Evolutionary conservation across 805 yeast genomes (phyloP), one percentile per base, ranked within the genome.

Genomic region (Candida insectorum): DNA sequence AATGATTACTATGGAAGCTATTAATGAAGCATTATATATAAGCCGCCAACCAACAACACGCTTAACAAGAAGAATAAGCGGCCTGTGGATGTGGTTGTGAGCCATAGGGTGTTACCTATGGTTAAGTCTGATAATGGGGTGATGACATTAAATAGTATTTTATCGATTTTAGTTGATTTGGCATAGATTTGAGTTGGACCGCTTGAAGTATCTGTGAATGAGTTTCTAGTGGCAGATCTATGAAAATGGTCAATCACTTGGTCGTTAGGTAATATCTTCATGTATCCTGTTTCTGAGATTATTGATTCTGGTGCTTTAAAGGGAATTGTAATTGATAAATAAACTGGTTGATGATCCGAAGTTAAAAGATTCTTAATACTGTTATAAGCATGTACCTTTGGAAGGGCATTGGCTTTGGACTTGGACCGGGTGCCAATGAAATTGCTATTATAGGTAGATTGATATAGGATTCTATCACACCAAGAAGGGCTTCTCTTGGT

Each of bases 341-440:
- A 73, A 1, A 88, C 96, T 0, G 96, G 95, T 30, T 75, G 74
- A 56, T 88, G 97, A 55, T 88, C 97, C 0, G 95, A 84, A 16
- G 68, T 61, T 4, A 59, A 56, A 24, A 81, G 56, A 0, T 62
- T 52, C 1, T 62, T 52, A 1, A 84, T 44, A 5, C 84, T 66
- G 18, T 58, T 47, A 55, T 87, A 87, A 3, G 52, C 49, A 10
- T 56, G 43, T 1, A 76, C 44, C 38, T 4, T 37, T 22, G 56
- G 65, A 33, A 32, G 39, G 10, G 16, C 27, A 6, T 20, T 9
- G 3, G 26, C 26, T 3, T 26, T 11, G 11, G 14, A 3, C 13
- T 28, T 19, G 11, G 27, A 21, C 40, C 34, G 26, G 11, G 33
- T 30, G 14, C 23, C 18, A 5, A 5, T 6, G n/a, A 4, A 5